These are phyloP conservation scores for Ophiorrhiza pumila DNA, from an alignment of 257 asterid genomes.

Conservation along the genomic window DNA sequence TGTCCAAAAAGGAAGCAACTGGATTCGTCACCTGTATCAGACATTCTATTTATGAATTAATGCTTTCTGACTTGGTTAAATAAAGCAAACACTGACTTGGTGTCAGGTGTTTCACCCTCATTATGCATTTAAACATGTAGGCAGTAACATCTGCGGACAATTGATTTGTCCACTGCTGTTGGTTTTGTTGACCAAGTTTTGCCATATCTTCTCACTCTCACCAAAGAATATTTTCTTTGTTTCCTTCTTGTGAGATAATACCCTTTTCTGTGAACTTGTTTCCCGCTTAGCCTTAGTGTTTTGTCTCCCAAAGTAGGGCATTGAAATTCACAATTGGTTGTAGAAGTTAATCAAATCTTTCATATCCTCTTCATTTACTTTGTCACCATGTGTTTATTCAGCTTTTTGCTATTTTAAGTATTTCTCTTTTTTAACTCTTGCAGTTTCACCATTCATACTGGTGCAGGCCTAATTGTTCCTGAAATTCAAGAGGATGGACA, in stretches of 20 bases:
- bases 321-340: background rate
- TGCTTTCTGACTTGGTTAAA: background rate
- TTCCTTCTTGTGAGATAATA: background rate
- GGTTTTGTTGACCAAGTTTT: background rate
- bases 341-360: background rate
- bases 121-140: background rate
- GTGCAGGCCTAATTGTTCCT: constrained; percentile 90
- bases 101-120: background rate
- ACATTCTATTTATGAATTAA: background rate
- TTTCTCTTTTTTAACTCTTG: constrained; percentile 5
- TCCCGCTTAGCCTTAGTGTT: background rate
- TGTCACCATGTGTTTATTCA: background rate
- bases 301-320: background rate
- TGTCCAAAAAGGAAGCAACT: too few relatives aligned
- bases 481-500: constrained; percentile 86
- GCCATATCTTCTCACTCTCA: too few relatives aligned
- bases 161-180: background rate
- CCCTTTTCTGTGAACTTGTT: background rate
- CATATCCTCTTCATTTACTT: background rate
- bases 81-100: background rate
- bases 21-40: background rate
- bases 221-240: background rate
- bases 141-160: background rate
- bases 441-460: constrained; percentile 86
- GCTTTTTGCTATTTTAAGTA: background rate